These are phyloP conservation scores for Mycotypha africana DNA, from an alignment of 371 early-diverging fungal species.

Conservation along the genomic window DNA sequence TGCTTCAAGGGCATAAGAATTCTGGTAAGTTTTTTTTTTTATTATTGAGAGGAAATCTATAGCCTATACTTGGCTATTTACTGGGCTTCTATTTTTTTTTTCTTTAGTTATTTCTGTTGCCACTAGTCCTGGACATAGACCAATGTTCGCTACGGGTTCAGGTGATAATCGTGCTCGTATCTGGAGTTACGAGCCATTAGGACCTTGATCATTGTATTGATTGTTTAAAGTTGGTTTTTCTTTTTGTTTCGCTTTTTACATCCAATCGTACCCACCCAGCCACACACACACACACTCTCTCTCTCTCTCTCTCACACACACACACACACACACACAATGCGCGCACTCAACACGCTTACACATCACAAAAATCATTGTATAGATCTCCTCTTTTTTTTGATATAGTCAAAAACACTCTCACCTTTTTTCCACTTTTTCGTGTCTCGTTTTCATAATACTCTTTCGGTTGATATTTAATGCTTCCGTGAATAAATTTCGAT, in stretches of 20 bases:
- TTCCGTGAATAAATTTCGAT: too few relatives aligned
- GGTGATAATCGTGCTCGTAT: slow-evolving; percentile 93
- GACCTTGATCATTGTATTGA: too few relatives aligned
- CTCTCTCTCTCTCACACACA: too few relatives aligned
- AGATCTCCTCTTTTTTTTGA: too few relatives aligned
- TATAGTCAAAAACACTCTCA: too few relatives aligned
- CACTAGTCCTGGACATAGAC: slow-evolving; percentile 67
- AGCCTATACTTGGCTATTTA: neutral
- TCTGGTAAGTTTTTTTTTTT: slow-evolving; percentile 53
- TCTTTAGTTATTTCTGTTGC: slow-evolving; percentile 88
- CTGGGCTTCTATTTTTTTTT: neutral
- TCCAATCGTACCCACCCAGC: neutral
- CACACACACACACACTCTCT: neutral
- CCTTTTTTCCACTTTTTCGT: too few relatives aligned
- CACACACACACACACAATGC: too few relatives aligned
- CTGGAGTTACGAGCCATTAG: slow-evolving; percentile 72
- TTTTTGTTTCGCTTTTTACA: neutral
- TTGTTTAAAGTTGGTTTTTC: neutral
- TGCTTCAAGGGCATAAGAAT: slow-evolving; percentile 97
- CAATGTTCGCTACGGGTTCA: slow-evolving; percentile 92
- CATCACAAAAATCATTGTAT: too few relatives aligned
- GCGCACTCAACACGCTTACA: too few relatives aligned
- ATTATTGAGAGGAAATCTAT: neutral
- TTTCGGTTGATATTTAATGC: too few relatives aligned
- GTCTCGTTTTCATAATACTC: too few relatives aligned